Base-by-base conservation (phyloP, 805 yeast genomes). In the Candida peoriensis region DNA sequence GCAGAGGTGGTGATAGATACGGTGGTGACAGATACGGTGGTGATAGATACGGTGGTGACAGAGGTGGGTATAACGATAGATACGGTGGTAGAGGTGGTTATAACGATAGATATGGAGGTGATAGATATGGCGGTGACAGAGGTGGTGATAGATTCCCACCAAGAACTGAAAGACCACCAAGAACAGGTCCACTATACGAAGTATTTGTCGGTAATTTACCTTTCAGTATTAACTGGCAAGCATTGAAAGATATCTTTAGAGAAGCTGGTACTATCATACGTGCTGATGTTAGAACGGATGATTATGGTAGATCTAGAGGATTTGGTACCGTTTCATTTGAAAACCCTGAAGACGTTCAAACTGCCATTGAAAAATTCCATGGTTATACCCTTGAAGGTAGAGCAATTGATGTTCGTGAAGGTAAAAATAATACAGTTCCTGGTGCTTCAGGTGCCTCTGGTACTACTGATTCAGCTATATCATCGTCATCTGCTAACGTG, bases 131-230 rank as follows among this genome's bases (percentile, higher is more conserved):
- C 27, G 22, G 34, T 21, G 36, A 43, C 17, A 35, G 34, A n/a
- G 32, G 37, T 29, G 39, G 54, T 32, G 46, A 46, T 18, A 43
- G 55, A 32, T 48, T 46, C 31, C 56, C 47, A 24, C 45, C 57
- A 25, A 54, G 36, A 37, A 29, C 26, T 12, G 42, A 34, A 8
- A 20, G 22, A 4, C 37, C 41, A 8, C 25, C 42, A 25, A 39
- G 37, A 21, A 19, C 30, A 17, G 57, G 49, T 38, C 55, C 42
- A 39, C 57, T 30, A 25, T 58, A 39, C 46, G 89, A 83, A 56
- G 68, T 87, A 26, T 85, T 82, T 58, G 76, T 85, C 28, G 85
- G 85, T 21, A 86, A 89, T 57, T 63, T 89, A 43, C 96, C 97
- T 14, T 87, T 71, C 63, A 72, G 82, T n/a, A 66, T 75, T 27